Percentiles rank a stretch among this genome's conserved stretches.
Evolutionary conservation across 2,329 filamentous ascomycete genomes (phyloP).

Genomic region (Fusarium sp.): DNA sequence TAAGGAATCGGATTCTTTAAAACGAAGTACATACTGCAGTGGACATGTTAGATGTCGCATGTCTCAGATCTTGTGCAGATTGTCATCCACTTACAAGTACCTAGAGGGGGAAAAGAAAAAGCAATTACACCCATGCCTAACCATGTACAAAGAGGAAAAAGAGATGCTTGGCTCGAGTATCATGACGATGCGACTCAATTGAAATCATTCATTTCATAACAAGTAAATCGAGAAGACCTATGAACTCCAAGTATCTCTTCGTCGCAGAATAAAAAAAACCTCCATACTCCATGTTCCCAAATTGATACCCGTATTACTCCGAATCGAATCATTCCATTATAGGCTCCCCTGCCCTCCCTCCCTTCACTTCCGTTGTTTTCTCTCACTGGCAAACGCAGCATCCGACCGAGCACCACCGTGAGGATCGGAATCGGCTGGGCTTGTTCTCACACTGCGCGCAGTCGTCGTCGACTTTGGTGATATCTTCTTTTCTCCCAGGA

Average conservation of each 20-base stretch:
- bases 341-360: not conserved
- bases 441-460: constrained; percentile 52
- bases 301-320: constrained; percentile 12
- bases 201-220: not conserved
- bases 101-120: not conserved
- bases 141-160: not conserved
- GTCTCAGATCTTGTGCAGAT: constrained; percentile 22
- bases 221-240: not conserved
- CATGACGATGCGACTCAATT: not conserved
- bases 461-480: constrained; percentile 47
- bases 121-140: not conserved
- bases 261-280: not conserved
- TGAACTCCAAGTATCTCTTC: constrained; percentile 10
- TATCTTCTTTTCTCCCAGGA: constrained; percentile 47
- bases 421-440: constrained; percentile 46
- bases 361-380: not conserved
- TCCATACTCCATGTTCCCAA: constrained; percentile 21
- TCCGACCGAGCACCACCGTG: constrained; percentile 53
- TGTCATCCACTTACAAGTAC: not conserved
- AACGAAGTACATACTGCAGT: not conserved
- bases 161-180: not conserved
- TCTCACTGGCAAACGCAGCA: constrained; percentile 48
- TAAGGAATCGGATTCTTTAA: not conserved
- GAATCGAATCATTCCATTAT: constrained; percentile 16
- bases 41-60: not conserved